A percentile compares a stretch with the other conserved stretches of the same genome.
These are phyloP conservation scores for Colletotrichum godetiae DNA, from an alignment of 2,329 filamentous ascomycete species.

Conservation along the genomic window DNA sequence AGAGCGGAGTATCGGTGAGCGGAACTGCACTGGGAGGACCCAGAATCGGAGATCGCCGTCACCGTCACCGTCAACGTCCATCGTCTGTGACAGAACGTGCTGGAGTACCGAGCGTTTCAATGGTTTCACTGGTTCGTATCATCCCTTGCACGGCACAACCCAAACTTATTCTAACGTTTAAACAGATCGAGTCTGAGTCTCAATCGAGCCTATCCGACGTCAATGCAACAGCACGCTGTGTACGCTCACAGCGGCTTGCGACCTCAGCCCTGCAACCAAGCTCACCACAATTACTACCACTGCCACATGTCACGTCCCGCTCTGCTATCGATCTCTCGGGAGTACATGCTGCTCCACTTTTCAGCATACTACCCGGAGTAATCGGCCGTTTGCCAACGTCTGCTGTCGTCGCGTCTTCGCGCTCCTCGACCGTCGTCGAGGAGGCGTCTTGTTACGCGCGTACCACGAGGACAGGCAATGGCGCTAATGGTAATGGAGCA, in stretches of 20 bases:
- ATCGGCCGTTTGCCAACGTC: neutral
- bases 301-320: neutral
- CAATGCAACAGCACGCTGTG: neutral
- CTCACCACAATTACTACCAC: neutral
- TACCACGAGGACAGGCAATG: neutral
- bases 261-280: neutral
- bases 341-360: neutral
- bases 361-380: neutral
- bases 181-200: slow-evolving; percentile 5
- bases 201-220: neutral
- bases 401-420: neutral
- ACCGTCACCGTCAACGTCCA: neutral
- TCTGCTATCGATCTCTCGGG: neutral
- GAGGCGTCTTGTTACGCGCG: neutral
- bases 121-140: neutral
- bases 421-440: neutral
- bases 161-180: neutral
- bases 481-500: neutral
- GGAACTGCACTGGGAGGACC: neutral
- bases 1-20: neutral
- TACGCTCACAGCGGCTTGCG: neutral
- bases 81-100: neutral
- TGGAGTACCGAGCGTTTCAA: neutral
- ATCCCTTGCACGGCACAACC: neutral
- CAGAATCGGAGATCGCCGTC: neutral